phyloP scores from a whole-genome alignment of 495 filamentous ascomycete genomes.

The Aspergillus bertholletiae region DNA sequence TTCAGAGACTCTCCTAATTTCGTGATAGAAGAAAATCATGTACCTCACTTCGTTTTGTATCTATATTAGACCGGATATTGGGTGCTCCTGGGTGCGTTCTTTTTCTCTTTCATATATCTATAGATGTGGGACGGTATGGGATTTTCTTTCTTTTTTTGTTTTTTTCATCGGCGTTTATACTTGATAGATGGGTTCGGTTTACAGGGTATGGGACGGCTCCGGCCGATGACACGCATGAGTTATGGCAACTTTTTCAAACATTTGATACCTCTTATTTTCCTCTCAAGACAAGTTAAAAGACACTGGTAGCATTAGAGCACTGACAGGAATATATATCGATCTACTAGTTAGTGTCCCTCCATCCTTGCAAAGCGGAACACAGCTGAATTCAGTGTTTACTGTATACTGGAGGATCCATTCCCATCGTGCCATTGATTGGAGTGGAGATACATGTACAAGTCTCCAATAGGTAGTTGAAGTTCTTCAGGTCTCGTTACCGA shows the following conservation, averaged over 20 bases:
- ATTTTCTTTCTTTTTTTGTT: too few relatives aligned
- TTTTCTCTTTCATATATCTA: neutral
- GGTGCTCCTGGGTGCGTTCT: neutral
- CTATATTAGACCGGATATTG: slow-evolving; percentile 1
- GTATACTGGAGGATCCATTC: too few relatives aligned
- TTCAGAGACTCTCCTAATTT: slow-evolving; percentile 13
- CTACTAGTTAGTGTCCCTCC: too few relatives aligned
- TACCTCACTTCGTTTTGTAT: slow-evolving; percentile 4
- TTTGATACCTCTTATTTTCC: neutral
- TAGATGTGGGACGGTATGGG: neutral
- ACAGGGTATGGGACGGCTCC: neutral
- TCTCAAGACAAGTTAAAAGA: neutral
- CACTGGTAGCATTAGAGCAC: neutral
- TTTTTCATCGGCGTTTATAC: slow-evolving; percentile 10
- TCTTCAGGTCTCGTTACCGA: too few relatives aligned
- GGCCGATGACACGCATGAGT: neutral
- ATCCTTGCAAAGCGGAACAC: too few relatives aligned
- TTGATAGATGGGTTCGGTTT: slow-evolving; percentile 11
- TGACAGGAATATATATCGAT: neutral
- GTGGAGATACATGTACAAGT: too few relatives aligned
- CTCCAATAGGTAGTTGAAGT: too few relatives aligned
- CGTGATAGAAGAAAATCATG: neutral
- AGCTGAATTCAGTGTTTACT: too few relatives aligned
- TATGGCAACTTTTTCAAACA: neutral
- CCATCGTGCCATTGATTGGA: too few relatives aligned